These are phyloP conservation scores for Penicillium parvum DNA, from an alignment of 495 filamentous ascomycete species.

Conservation along the genomic window DNA sequence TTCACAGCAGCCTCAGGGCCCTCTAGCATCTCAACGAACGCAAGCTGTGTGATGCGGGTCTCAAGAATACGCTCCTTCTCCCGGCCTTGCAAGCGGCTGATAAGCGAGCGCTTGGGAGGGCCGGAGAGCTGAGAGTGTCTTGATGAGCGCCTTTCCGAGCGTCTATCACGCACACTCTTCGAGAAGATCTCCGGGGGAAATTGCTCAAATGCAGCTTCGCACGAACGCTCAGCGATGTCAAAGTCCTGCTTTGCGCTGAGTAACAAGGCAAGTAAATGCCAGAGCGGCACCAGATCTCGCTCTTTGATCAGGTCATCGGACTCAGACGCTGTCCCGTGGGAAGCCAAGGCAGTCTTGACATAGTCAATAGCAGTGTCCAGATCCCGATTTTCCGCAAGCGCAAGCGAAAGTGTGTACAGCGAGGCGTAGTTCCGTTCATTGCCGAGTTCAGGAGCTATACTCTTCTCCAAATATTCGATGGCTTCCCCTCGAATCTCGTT, in stretches of 20 bases:
- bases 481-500: constrained; percentile 67
- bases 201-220: constrained; percentile 85
- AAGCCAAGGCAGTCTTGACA: constrained; percentile 59
- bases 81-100: constrained; percentile 68
- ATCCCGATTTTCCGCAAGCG: constrained; percentile 78
- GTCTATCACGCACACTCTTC: constrained; percentile 43
- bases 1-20: constrained; percentile 80
- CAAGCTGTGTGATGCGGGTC: constrained; percentile 89
- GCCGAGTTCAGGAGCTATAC: constrained; percentile 59
- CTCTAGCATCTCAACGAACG: constrained; percentile 75
- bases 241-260: constrained; percentile 86
- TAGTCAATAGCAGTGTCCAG: constrained; percentile 70
- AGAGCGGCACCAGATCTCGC: constrained; percentile 45
- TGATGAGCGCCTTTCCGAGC: constrained; percentile 27
- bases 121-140: constrained; percentile 30
- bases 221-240: constrained; percentile 69
- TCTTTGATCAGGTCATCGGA: constrained; percentile 33
- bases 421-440: constrained; percentile 61
- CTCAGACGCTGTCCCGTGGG: constrained; percentile 24
- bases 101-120: constrained; percentile 43
- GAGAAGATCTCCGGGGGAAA: constrained; percentile 57
- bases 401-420: constrained; percentile 71
- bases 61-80: constrained; percentile 82
- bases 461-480: constrained; percentile 64
- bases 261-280: constrained; percentile 83